Conservation (phyloP, 495 filamentous ascomycete genomes). For the Lichenothelia convexa region DNA sequence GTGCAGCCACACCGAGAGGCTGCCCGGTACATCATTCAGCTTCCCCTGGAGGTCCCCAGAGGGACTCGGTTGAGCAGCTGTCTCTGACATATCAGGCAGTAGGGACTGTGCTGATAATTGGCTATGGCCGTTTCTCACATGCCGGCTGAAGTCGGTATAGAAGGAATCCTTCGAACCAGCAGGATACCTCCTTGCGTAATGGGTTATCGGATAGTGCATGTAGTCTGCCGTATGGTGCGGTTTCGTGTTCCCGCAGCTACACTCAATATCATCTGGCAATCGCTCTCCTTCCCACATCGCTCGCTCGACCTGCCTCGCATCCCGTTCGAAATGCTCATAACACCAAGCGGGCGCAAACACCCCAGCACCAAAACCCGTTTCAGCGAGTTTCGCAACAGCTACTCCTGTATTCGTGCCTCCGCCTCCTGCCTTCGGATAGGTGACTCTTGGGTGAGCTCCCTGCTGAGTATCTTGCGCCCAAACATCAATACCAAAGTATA, state of each 20-base stretch:
- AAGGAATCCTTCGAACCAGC: conserved; percentile 21
- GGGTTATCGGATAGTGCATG: conserved; percentile 6
- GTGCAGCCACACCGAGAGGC: too few species aligned
- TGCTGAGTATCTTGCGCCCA: conserved; percentile 11
- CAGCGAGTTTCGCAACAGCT: conserved; percentile 14
- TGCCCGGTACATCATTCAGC: too few species aligned
- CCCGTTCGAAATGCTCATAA: conserved; percentile 23
- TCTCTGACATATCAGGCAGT: conserved; percentile 6
- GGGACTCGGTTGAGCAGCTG: too few species aligned
- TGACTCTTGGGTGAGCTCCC: conserved; percentile 7
- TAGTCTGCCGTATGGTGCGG: conserved; percentile 7
- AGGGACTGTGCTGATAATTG: conserved; percentile 14
- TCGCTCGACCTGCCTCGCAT: conserved; percentile 17
- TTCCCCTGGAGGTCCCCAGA: too few species aligned
- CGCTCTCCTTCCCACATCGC: conserved; percentile 22
- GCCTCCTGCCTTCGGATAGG: conserved; percentile 12
- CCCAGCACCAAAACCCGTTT: conserved; percentile 17
- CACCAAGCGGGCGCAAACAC: conserved; percentile 29
- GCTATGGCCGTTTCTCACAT: conserved; percentile 4
- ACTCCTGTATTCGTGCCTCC: conserved; percentile 18
- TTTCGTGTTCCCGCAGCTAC: conserved; percentile 9
- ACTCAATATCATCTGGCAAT: conserved; percentile 11
- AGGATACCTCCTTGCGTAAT: conserved; percentile 9
- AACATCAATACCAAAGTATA: conserved; percentile 24
- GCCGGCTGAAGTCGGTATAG: conserved; percentile 23